Evolutionary conservation across 805 yeast species (phyloP), one percentile per base, ranked within the genome.

Genomic region (Cyberlindnera veronae): DNA sequence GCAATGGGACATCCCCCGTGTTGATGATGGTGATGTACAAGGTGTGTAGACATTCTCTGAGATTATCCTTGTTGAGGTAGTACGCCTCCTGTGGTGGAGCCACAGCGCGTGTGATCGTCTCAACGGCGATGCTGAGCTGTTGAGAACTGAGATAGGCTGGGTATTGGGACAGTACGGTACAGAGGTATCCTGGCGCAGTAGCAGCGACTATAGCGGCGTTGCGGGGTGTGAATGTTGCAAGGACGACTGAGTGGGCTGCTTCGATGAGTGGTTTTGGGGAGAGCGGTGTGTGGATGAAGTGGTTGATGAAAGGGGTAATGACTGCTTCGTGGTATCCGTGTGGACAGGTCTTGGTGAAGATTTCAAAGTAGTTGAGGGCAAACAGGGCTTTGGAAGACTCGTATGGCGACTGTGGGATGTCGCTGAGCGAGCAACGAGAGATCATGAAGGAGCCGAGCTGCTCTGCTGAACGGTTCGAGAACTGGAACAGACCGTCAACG

Each of bases 221-320:
- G 17, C 29, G 41, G 13, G 53, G 54, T 8, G 55, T 40, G 22
- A 49, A 53, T 15, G 65, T 62, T 5, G 68, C 58, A 20, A 77
- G 53, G 54, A 71, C 62, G 1, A 81, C 82, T 0, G 88, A 78
- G 55, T 84, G 91, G 1, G 79, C 68, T 0, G 81, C 75, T 53
- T 84, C 91, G 10, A 79, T 58, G 5, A 77, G 19, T 8, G 29
- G 16, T 41, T 41, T 38, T 6, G 40, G 42, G 19, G 39, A 38
- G 24, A 31, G 32, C 6, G 52, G 44, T 10, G 38, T 32, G 11
- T 37, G 21, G 22, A 54, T 49, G 37, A 50, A 53, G 26, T 38
- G 48, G 34, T 24, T 41, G 16, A 61, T 53, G 24, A 63, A 45
- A 7, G 66, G 67, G 12, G 54, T 41, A 27, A 64, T 51, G 13